Evolutionary conservation across 352 stramenopile genomes (phyloP).

Genomic region (Phytopythium mirpurense): DNA sequence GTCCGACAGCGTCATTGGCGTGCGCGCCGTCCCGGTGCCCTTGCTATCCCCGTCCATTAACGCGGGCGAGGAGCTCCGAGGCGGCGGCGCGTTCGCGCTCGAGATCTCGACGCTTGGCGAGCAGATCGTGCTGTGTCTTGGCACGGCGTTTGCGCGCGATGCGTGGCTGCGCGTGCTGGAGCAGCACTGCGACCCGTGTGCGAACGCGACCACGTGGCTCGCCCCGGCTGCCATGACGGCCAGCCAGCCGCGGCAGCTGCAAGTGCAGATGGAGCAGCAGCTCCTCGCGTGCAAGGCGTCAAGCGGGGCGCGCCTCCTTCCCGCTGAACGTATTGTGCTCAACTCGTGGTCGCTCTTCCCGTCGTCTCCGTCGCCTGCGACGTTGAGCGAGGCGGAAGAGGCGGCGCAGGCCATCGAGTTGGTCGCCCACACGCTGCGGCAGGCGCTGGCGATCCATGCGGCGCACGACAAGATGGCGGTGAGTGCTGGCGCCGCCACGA

Average conservation of each 20-base stretch:
- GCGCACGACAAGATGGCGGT: slow-evolving; percentile 18
- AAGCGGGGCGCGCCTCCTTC: slow-evolving; percentile 26
- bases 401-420: slow-evolving; percentile 12
- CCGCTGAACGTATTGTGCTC: slow-evolving; percentile 45
- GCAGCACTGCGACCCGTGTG: slow-evolving; percentile 42
- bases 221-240: slow-evolving; percentile 8
- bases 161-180: slow-evolving; percentile 59
- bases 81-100: slow-evolving; percentile 40
- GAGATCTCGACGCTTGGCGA: slow-evolving; percentile 72
- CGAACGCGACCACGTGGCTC: slow-evolving; percentile 39
- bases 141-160: slow-evolving; percentile 49
- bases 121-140: slow-evolving; percentile 69
- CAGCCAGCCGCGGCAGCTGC: slow-evolving; percentile 8
- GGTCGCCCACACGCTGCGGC: slow-evolving; percentile 21
- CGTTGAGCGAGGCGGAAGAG: slow-evolving; percentile 5
- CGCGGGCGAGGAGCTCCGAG: slow-evolving; percentile 8
- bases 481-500: slow-evolving; percentile 22
- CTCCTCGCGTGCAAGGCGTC: slow-evolving; percentile 38
- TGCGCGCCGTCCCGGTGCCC: slow-evolving; percentile 30
- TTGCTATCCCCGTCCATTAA: neutral
- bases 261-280: slow-evolving; percentile 12
- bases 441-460: slow-evolving; percentile 32
- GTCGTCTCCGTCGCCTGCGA: slow-evolving; percentile 1
- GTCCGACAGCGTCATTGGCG: slow-evolving; percentile 42
- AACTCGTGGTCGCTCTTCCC: slow-evolving; percentile 65